Percentiles rank a stretch among this genome's conserved stretches.
phyloP scores from a whole-genome alignment of 2,329 filamentous ascomycete genomes.

The Sclerotinia nivalis region DNA sequence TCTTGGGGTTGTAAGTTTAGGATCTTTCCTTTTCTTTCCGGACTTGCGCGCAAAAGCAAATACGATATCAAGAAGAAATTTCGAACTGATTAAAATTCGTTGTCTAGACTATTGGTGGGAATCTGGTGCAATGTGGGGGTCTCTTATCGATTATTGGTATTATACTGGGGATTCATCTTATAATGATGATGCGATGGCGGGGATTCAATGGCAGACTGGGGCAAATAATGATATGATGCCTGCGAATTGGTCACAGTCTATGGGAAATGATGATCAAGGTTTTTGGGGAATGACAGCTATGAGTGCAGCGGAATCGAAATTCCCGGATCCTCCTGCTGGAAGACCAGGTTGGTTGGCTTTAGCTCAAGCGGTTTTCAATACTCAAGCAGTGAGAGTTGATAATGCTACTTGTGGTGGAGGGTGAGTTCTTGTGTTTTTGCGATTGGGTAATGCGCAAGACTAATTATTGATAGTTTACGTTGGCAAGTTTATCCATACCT shows the following conservation, averaged over 20 bases:
- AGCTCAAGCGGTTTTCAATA: slow-evolving; percentile 78
- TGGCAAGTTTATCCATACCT: slow-evolving; percentile 79
- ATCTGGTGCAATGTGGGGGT: slow-evolving; percentile 61
- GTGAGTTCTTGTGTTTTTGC: slow-evolving; percentile 27
- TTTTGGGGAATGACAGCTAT: slow-evolving; percentile 87
- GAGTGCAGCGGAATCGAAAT: slow-evolving; percentile 74
- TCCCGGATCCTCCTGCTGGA: slow-evolving; percentile 63
- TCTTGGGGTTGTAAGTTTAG: slow-evolving; percentile 38
- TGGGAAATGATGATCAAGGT: slow-evolving; percentile 47
- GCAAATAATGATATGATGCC: slow-evolving; percentile 59
- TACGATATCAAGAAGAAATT: neutral
- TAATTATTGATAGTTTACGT: slow-evolving; percentile 51
- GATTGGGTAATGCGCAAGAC: neutral
- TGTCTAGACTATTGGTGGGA: slow-evolving; percentile 58
- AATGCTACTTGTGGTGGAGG: slow-evolving; percentile 65
- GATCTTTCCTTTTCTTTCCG: slow-evolving; percentile 7
- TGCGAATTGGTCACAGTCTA: slow-evolving; percentile 44
- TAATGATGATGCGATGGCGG: slow-evolving; percentile 55
- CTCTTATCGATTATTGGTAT: slow-evolving; percentile 62
- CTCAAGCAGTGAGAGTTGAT: slow-evolving; percentile 73
- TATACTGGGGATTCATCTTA: slow-evolving; percentile 60
- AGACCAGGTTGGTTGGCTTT: slow-evolving; percentile 76
- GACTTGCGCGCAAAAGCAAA: slow-evolving; percentile 17
- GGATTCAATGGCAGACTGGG: slow-evolving; percentile 60
- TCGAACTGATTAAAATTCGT: neutral